Base-by-base conservation (phyloP, 495 filamentous ascomycete species). In the Hypoxylon rickii region DNA sequence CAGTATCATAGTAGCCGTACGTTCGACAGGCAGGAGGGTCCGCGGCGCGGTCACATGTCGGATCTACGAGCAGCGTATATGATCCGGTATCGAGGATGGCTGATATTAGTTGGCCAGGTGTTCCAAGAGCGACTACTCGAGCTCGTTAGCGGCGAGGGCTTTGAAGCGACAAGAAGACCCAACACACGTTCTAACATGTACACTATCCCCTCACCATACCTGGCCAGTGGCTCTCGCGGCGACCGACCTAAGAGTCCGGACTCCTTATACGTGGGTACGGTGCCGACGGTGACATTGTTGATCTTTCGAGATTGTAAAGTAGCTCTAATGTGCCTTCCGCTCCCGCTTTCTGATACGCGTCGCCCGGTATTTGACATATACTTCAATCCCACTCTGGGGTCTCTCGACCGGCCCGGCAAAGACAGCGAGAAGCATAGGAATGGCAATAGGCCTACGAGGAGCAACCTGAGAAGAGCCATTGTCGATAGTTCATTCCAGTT, bases 81-180 rank as follows among this genome's bases (percentile, higher is more conserved):
- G 75, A 77, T 2, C 76, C 76, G 7, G 76, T 79, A 36, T 79
- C 76, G 43, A 79, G 62, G 18, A 73, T 73, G 5, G 76, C 67
- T 13, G 67, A 70, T 33, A 79, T 58, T 11, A 43, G 63, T 51
- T 79, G 76, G 3, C 69, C 61, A 3, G 74, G 75, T 0, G 73
- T 75, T 11, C 76, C 76, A 41, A 79, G 70, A 13, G 71, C 66
- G 43, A 77, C 74, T 76, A 33, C 33, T 2, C 26, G 44, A 59
- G 13, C 11, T 34, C 10, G 48, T 55, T 17, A 55, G 61, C 22
- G 26, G 15, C 17, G 20, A 12, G n/a, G 24, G 4, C 24, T 1
- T 3, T 26, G 17, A 7, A 21, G 15, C 20, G 7, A 11, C 1
- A 13, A 33, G 26, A 13, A n/a, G 2, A 19, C 2, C 21, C 1